phyloP scores from a whole-genome alignment of 2,329 filamentous ascomycete genomes.

The Paecilomyces sp. region DNA sequence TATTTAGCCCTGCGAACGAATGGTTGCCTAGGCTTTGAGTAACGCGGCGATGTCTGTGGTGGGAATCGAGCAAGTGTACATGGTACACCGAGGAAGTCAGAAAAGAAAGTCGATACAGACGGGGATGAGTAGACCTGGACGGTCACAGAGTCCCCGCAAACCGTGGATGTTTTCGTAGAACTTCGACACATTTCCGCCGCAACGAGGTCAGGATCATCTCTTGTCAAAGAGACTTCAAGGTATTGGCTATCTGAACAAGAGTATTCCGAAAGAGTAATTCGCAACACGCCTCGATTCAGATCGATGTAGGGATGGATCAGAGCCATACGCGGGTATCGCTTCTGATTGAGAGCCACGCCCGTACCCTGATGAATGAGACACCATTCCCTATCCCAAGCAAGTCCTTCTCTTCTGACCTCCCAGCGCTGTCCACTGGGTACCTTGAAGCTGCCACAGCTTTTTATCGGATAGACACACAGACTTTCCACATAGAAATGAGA shows the following conservation, averaged over 20 bases:
- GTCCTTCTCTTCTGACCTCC: conserved; percentile 72
- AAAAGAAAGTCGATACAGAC: conserved; percentile 69
- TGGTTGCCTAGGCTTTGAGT: conserved; percentile 64
- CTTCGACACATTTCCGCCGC: conserved; percentile 54
- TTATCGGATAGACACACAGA: conserved; percentile 80
- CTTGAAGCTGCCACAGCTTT: conserved; percentile 77
- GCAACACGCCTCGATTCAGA: conserved; percentile 58
- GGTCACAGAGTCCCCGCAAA: conserved; percentile 75
- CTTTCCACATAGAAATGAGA: conserved; percentile 50
- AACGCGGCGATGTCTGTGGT: conserved; percentile 57
- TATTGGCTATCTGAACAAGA: conserved; percentile 19
- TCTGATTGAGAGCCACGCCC: conserved; percentile 78
- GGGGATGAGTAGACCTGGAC: conserved; percentile 63
- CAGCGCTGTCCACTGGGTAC: conserved; percentile 60
- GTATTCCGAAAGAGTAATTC: conserved; percentile 42
- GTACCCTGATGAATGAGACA: conserved; percentile 85
- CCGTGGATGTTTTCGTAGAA: conserved; percentile 50
- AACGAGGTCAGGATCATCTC: conserved; percentile 42
- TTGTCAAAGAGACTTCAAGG: conserved; percentile 30
- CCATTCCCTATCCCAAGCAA: conserved; percentile 96
- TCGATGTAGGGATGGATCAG: conserved; percentile 71
- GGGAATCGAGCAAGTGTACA: conserved; percentile 83
- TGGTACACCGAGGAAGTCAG: conserved; percentile 63
- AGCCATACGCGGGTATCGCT: conserved; percentile 80
- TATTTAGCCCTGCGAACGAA: conserved; percentile 22